Percentiles rank a stretch among this genome's conserved stretches.
Conservation (phyloP, 768 basidiomycete species). For the Russula sp. region DNA sequence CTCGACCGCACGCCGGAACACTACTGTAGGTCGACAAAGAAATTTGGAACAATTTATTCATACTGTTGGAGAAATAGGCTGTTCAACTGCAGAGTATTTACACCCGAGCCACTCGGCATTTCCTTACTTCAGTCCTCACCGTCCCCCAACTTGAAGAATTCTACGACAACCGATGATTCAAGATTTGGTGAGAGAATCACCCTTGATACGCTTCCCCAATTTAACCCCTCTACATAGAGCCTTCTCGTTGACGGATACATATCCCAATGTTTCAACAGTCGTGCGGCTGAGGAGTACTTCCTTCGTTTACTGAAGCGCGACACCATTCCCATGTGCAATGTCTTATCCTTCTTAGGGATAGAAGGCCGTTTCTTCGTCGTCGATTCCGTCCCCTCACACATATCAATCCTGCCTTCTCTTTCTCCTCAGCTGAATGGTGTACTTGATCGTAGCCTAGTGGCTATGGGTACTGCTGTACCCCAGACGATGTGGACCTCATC, state of each 20-base stretch:
- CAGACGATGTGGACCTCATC: conserved; percentile 17
- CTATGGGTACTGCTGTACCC: conserved; percentile 22
- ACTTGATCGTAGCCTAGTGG: conserved; percentile 8
- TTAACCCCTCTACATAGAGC: background rate
- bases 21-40: background rate
- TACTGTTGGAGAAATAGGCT: background rate
- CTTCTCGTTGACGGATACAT: conserved; percentile 21
- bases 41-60: background rate
- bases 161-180: background rate
- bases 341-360: background rate
- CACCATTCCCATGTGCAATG: background rate
- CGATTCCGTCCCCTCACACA: background rate
- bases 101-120: background rate
- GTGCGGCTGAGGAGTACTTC: background rate
- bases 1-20: background rate
- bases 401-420: background rate
- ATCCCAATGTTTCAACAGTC: conserved; percentile 6
- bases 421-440: background rate
- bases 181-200: background rate
- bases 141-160: background rate
- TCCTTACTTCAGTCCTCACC: background rate
- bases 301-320: background rate
- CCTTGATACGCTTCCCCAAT: background rate
- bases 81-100: background rate
- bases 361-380: conserved; percentile 10